phyloP scores from a whole-genome alignment of 2,329 filamentous ascomycete genomes.

The Aspergillus proliferans region DNA sequence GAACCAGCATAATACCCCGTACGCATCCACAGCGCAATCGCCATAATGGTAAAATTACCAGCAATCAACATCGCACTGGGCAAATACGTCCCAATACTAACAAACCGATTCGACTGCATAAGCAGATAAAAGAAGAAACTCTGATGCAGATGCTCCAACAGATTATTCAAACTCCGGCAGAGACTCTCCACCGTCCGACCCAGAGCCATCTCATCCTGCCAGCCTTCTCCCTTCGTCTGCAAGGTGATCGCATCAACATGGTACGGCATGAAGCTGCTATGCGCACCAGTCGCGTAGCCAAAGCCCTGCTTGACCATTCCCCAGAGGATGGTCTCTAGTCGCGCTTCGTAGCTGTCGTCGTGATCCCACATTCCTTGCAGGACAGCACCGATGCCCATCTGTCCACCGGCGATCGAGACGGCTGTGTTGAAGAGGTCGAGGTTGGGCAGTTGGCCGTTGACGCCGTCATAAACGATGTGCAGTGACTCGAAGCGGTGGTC shows the following conservation, averaged over 20 bases:
- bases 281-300: constrained; percentile 80
- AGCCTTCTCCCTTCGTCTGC: constrained; percentile 81
- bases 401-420: constrained; percentile 75
- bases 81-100: constrained; percentile 95
- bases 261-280: constrained; percentile 95
- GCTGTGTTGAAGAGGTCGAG: constrained; percentile 94
- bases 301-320: constrained; percentile 90
- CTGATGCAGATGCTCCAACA: constrained; percentile 94
- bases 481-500: constrained; percentile 78
- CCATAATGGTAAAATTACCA: constrained; percentile 90
- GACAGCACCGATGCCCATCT: constrained; percentile 81
- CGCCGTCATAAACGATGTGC: constrained; percentile 88
- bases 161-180: constrained; percentile 89
- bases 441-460: constrained; percentile 93
- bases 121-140: constrained; percentile 99
- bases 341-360: constrained; percentile 68
- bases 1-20: constrained; percentile 55
- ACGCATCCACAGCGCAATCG: constrained; percentile 87
- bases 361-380: constrained; percentile 83
- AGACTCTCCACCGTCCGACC: constrained; percentile 84
- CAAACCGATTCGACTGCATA: constrained; percentile 85
- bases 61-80: constrained; percentile 97
- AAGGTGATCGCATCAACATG: constrained; percentile 94
- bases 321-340: constrained; percentile 79
- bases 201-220: constrained; percentile 97